Percentiles rank a stretch among this genome's conserved stretches.
Conservation (phyloP, 352 stramenopile genomes). For the Pilasporangium apinafurcum region DNA sequence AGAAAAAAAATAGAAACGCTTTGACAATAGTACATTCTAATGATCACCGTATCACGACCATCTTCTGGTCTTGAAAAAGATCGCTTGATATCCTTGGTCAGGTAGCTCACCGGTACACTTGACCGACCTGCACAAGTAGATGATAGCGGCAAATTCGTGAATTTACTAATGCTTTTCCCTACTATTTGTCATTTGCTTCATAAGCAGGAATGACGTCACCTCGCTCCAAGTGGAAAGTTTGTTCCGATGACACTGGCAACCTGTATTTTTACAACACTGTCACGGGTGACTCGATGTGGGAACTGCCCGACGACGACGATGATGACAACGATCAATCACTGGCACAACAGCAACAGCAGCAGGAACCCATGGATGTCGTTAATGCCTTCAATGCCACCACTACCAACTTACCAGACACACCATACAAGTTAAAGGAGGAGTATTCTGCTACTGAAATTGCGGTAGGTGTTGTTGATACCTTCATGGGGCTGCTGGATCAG, state of each 20-base stretch:
- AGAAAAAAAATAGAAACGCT: too few species aligned
- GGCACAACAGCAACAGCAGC: not conserved
- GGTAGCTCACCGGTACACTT: too few species aligned
- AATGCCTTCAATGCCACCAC: not conserved
- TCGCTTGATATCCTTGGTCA: too few species aligned
- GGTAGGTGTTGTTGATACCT: constrained; percentile 34
- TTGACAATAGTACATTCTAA: too few species aligned
- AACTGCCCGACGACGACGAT: constrained; percentile 36
- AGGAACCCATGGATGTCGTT: too few species aligned
- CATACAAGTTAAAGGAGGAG: constrained; percentile 3
- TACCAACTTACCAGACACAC: not conserved
- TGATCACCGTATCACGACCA: too few species aligned
- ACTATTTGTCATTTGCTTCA: too few species aligned
- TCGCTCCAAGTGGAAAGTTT: constrained; percentile 48
- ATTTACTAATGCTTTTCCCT: too few species aligned
- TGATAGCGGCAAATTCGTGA: too few species aligned
- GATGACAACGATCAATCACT: constrained; percentile 4
- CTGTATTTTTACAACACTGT: constrained; percentile 72
- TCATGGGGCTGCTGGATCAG: constrained; percentile 27
- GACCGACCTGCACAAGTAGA: too few species aligned
- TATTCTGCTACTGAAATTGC: constrained; percentile 33
- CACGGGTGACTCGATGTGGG: constrained; percentile 66
- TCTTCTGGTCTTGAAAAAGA: too few species aligned
- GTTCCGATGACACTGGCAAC: constrained; percentile 55
- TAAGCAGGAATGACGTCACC: not conserved